Conservation (phyloP, 352 stramenopile genomes). For the Peronospora farinosa region DNA sequence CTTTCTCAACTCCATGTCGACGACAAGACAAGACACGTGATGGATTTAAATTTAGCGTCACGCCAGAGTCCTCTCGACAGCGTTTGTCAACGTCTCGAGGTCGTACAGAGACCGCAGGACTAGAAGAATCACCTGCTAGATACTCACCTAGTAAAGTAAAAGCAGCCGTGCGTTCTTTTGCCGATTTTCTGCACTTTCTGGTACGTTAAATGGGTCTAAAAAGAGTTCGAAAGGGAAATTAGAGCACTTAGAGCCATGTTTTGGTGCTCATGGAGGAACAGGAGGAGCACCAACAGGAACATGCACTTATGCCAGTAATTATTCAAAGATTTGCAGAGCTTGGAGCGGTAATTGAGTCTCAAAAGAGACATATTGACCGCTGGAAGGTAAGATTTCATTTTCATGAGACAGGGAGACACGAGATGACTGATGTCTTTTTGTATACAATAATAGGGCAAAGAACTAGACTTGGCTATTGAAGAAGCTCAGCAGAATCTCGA, state of each 20-base stretch:
- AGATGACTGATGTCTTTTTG: conserved; percentile 3
- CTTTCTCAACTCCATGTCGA: conserved; percentile 29
- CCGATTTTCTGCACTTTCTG: conserved; percentile 77
- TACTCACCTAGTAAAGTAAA: conserved; percentile 70
- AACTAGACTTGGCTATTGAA: conserved; percentile 69
- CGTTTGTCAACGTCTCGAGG: conserved; percentile 29
- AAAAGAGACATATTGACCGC: conserved; percentile 78
- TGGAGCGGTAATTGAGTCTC: conserved; percentile 74
- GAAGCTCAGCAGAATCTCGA: conserved; percentile 64
- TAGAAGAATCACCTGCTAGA: conserved; percentile 48
- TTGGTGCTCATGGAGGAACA: conserved; percentile 54
- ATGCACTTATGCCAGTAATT: conserved; percentile 70
- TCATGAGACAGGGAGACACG: neutral
- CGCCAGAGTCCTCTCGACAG: conserved; percentile 37
- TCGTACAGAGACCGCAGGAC: conserved; percentile 18
- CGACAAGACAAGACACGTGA: conserved; percentile 20
- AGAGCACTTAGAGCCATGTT: conserved; percentile 31
- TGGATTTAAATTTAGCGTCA: conserved; percentile 54
- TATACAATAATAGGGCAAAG: conserved; percentile 41
- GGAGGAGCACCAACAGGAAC: conserved; percentile 68
- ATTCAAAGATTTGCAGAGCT: conserved; percentile 72
- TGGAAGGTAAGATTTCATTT: conserved; percentile 44
- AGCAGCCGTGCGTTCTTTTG: conserved; percentile 75
- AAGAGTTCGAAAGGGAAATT: neutral
- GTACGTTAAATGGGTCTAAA: conserved; percentile 27